Percentiles rank a stretch among this genome's conserved stretches.
phyloP scores from a whole-genome alignment of 1,284 basidiomycete genomes.

The Sporisorium exsertum region DNA sequence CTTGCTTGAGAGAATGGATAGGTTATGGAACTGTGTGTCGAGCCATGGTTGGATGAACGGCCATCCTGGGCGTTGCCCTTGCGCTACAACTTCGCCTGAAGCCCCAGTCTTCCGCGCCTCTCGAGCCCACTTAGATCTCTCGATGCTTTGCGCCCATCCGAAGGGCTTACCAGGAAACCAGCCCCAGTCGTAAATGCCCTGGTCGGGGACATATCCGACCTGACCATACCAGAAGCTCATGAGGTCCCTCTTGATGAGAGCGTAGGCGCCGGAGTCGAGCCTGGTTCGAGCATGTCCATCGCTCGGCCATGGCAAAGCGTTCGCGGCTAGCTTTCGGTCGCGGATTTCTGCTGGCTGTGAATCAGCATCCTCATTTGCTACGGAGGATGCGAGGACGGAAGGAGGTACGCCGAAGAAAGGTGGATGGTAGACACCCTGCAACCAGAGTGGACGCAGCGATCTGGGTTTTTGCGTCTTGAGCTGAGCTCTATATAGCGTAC shows the following conservation, averaged over 20 bases:
- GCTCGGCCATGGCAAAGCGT: slow-evolving; percentile 28
- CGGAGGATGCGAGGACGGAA: neutral
- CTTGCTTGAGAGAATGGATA: slow-evolving; percentile 7
- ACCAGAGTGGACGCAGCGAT: slow-evolving; percentile 28
- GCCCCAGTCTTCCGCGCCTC: neutral
- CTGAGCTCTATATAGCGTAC: slow-evolving; percentile 10
- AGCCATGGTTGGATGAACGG: slow-evolving; percentile 42
- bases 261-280: slow-evolving; percentile 19
- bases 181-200: slow-evolving; percentile 35
- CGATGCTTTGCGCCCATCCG: slow-evolving; percentile 22
- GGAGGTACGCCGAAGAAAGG: slow-evolving; percentile 31
- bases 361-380: slow-evolving; percentile 5
- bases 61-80: slow-evolving; percentile 27
- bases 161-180: slow-evolving; percentile 48
- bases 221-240: slow-evolving; percentile 28
- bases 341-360: slow-evolving; percentile 2
- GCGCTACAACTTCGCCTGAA: neutral
- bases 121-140: slow-evolving; percentile 21
- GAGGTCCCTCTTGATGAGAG: slow-evolving; percentile 18
- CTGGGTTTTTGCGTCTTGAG: slow-evolving; percentile 23
- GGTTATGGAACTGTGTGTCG: neutral
- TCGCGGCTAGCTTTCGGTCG: too few relatives aligned
- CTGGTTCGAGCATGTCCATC: slow-evolving; percentile 26
- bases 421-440: slow-evolving; percentile 28
- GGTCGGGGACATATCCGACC: slow-evolving; percentile 28